These are phyloP conservation scores for Solidago caesia DNA, from an alignment of 129 eudicot genomes.

Conservation along the genomic window DNA sequence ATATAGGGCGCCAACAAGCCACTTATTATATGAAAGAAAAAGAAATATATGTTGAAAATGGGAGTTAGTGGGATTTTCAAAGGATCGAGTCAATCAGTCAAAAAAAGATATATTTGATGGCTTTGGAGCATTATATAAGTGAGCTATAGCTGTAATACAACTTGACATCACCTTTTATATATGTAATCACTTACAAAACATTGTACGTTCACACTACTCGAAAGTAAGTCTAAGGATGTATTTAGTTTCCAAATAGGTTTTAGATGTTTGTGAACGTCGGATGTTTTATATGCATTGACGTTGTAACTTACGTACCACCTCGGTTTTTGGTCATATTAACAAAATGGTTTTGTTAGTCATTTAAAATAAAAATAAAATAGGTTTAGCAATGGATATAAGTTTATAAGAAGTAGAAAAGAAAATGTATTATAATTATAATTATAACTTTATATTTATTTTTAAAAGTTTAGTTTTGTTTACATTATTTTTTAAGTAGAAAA, in stretches of 20 bases:
- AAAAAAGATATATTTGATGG: conserved; percentile 17
- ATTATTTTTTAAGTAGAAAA: too few relatives aligned
- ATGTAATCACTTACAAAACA: background rate
- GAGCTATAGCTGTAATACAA: background rate
- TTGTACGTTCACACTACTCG: background rate
- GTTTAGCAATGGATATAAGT: too few relatives aligned
- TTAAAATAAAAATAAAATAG: too few relatives aligned
- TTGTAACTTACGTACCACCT: too few relatives aligned
- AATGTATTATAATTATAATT: too few relatives aligned
- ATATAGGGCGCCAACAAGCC: conserved; percentile 18
- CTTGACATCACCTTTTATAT: background rate
- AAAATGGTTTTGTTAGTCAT: too few relatives aligned
- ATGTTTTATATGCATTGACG: too few relatives aligned
- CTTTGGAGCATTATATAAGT: background rate
- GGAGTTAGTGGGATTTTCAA: conserved; percentile 22
- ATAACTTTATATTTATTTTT: too few relatives aligned
- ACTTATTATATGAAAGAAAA: background rate
- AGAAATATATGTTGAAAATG: background rate
- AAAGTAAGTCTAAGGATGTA: background rate
- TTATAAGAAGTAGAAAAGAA: too few relatives aligned
- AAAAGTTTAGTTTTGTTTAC: too few relatives aligned
- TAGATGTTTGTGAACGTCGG: too few relatives aligned
- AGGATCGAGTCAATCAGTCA: conserved; percentile 19
- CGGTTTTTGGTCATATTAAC: too few relatives aligned
- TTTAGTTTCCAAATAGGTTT: background rate